Conservation (phyloP, 2,329 filamentous ascomycete genomes). For the Pestalotiopsis fici region DNA sequence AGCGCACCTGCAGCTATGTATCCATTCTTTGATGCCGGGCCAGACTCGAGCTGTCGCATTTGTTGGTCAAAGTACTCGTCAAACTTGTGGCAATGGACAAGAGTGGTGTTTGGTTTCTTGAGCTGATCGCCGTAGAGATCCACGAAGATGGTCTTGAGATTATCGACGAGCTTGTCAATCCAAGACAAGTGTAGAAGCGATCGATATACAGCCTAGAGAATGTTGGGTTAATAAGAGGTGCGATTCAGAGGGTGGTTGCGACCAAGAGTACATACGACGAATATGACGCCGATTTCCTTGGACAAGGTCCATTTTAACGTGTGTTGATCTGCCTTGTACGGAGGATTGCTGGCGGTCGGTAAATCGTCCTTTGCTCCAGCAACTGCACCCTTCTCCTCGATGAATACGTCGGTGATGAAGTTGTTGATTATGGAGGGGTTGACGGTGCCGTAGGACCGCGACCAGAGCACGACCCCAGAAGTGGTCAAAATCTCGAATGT, state of each 20-base stretch:
- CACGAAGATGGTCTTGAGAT: constrained; percentile 89
- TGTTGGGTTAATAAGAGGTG: constrained; percentile 16
- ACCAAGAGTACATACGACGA: constrained; percentile 66
- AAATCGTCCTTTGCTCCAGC: constrained; percentile 60
- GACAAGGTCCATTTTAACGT: constrained; percentile 91
- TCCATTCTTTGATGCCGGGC: constrained; percentile 30
- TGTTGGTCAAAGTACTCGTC: constrained; percentile 95
- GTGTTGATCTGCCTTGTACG: constrained; percentile 90
- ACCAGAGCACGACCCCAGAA: constrained; percentile 96
- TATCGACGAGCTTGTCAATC: constrained; percentile 96
- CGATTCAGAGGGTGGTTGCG: constrained; percentile 7
- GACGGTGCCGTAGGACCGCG: constrained; percentile 78
- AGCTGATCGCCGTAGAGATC: constrained; percentile 88
- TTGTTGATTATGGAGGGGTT: constrained; percentile 85
- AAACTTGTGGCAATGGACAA: constrained; percentile 78
- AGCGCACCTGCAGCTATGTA: constrained; percentile 26
- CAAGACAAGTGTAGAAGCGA: constrained; percentile 93
- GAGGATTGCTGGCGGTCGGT: constrained; percentile 65
- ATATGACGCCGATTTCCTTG: constrained; percentile 92
- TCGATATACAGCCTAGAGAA: constrained; percentile 83
- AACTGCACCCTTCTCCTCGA: constrained; percentile 81
- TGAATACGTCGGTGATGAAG: constrained; percentile 95
- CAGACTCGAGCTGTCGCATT: constrained; percentile 75
- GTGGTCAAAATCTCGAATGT: constrained; percentile 96
- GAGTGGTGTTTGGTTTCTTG: constrained; percentile 75